Evolutionary conservation across 345 rosid genomes (phyloP), one percentile per base, ranked within the genome.

Genomic region (Hibiscus trionum): DNA sequence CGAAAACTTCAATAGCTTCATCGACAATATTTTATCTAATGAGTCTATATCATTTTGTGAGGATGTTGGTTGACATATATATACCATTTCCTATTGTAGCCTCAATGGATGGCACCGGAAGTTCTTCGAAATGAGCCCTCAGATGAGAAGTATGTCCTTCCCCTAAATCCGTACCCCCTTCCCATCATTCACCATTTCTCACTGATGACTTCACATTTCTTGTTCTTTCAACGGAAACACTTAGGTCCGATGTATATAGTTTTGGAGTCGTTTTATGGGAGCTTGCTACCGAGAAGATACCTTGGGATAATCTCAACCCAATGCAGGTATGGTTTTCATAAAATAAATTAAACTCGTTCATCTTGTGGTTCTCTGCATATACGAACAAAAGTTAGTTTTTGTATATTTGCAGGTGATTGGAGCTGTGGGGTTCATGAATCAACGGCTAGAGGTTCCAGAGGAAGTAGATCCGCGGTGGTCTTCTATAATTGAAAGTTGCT

Each of bases 381-480:
- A 35, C 61, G 71, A 73, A 73, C 77, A 79, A 60, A 63, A 31
- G 24, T 58, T 58, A 60, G 78, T 71, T 74, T 74, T 82, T 61
- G 79, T 68, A 74, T 73, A 74, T 66, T 72, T 78, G 79, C 87
- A 94, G 99, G 95, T 94, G 82, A 90, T 94, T 49, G 98, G 93
- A 78, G 96, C 99, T 74, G 99, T 92, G 47, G 99, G 99, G 69
- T 95, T 88, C 88, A 95, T 95, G 97, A 83, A 92, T 79, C 97
- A 92, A 80, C 86, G 91, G 70, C 78, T 95, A 52, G 99, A 95
- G 70, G 87, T 90, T 59, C 99, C 99, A 56, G 81, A 83, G 35
- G 88, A 90, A 44, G 80, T 84, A 55, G 97, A 95, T 85, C 96
- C 97, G 52, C 81, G 75, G 65, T 92, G 97, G 97, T 81, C 87